phyloP scores from a whole-genome alignment of 371 early-diverging fungal genomes.

The Saksenaea oblongispora region DNA sequence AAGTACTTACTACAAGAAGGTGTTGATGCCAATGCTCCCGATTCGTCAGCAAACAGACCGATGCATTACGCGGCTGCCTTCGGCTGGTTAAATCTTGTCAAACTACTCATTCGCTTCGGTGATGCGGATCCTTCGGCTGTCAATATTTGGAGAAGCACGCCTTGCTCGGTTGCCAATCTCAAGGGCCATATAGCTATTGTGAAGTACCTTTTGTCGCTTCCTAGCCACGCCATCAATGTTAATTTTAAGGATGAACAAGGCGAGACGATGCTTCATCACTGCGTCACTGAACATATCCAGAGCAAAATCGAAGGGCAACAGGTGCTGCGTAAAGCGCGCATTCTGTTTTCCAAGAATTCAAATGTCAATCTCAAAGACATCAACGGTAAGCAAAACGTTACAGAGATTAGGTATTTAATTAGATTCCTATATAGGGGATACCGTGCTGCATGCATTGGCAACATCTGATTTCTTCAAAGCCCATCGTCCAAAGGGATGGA shows the following conservation, averaged over 20 bases:
- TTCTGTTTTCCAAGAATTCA: slow-evolving; percentile 46
- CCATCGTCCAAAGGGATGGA: slow-evolving; percentile 18
- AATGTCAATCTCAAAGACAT: slow-evolving; percentile 41
- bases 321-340: slow-evolving; percentile 28
- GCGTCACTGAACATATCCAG: slow-evolving; percentile 19
- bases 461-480: slow-evolving; percentile 12
- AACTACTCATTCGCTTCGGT: slow-evolving; percentile 48
- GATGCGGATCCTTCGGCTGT: slow-evolving; percentile 40
- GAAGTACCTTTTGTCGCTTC: slow-evolving; percentile 41
- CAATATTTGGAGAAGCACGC: slow-evolving; percentile 61
- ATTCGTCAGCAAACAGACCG: slow-evolving; percentile 54
- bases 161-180: slow-evolving; percentile 59
- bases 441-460: slow-evolving; percentile 49
- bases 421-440: slow-evolving; percentile 24
- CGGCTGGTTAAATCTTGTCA: slow-evolving; percentile 45
- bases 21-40: slow-evolving; percentile 46
- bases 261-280: slow-evolving; percentile 49
- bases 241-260: slow-evolving; percentile 56
- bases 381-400: slow-evolving; percentile 22
- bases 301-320: slow-evolving; percentile 36
- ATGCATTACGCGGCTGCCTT: slow-evolving; percentile 62
- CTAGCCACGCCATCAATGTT: slow-evolving; percentile 35
- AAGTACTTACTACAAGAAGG: slow-evolving; percentile 45
- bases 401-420: background rate
- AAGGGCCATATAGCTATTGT: slow-evolving; percentile 59